Conservation (phyloP, 208 protist genomes). For the Endotrypanum monterogeii region DNA sequence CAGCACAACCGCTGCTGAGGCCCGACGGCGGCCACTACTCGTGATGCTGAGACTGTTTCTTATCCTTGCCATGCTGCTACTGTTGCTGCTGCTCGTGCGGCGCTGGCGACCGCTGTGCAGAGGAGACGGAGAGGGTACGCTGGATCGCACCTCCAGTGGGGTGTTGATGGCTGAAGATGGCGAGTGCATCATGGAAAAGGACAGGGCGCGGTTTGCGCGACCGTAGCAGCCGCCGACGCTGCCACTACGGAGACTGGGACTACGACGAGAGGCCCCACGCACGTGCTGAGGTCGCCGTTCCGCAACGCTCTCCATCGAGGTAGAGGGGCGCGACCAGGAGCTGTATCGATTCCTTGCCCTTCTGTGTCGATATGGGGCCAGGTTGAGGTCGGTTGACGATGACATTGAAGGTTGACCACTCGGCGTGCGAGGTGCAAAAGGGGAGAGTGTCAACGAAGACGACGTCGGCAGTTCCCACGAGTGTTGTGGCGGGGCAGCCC, state of each 20-base stretch:
- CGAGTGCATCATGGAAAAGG: slow-evolving; percentile 21
- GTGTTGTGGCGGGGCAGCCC: slow-evolving; percentile 4
- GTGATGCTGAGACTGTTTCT: not conserved
- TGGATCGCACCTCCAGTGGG: not conserved
- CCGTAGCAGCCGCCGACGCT: not conserved
- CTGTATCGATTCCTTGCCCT: slow-evolving; percentile 1
- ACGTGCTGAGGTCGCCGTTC: not conserved
- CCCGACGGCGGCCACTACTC: not conserved
- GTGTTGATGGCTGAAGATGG: slow-evolving; percentile 7
- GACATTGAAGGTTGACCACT: slow-evolving; percentile 17
- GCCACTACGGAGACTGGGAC: slow-evolving; percentile 11
- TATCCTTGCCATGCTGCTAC: not conserved
- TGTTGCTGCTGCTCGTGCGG: slow-evolving; percentile 1
- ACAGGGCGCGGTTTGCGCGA: slow-evolving; percentile 12
- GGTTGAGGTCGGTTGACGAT: slow-evolving; percentile 13
- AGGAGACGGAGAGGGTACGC: slow-evolving; percentile 1
- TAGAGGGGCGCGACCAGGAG: not conserved
- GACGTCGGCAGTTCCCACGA: slow-evolving; percentile 2
- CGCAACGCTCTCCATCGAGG: not conserved
- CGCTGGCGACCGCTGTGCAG: slow-evolving; percentile 5
- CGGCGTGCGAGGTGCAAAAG: slow-evolving; percentile 16
- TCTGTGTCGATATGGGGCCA: slow-evolving; percentile 9
- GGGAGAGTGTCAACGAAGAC: not conserved
- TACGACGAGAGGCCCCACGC: slow-evolving; percentile 1
- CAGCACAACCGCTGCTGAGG: not conserved